Percentiles rank a stretch among this genome's conserved stretches.
phyloP scores from a whole-genome alignment of 352 stramenopile genomes.

The Aphanomyces cochlioides region DNA sequence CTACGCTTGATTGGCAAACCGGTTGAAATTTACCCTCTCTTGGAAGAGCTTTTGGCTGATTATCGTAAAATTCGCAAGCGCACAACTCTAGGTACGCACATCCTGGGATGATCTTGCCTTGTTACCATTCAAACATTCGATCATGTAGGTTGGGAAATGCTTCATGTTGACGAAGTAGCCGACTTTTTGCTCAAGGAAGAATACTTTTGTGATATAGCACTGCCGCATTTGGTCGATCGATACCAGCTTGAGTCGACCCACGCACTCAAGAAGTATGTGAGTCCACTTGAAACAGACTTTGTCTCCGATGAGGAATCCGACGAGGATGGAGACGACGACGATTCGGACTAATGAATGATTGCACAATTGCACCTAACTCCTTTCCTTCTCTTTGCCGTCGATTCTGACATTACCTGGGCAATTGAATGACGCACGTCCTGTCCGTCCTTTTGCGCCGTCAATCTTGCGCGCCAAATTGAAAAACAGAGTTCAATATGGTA shows the following conservation, averaged over 20 bases:
- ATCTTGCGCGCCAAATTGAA: background rate
- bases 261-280: conserved; percentile 56
- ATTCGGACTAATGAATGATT: conserved; percentile 15
- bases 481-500: background rate
- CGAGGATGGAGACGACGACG: conserved; percentile 31
- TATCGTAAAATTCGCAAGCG: conserved; percentile 92
- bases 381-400: no score
- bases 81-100: conserved; percentile 56
- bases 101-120: background rate
- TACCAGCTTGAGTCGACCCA: conserved; percentile 79
- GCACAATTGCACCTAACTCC: background rate
- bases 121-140: no score
- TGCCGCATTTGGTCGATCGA: conserved; percentile 89
- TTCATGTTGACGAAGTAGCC: conserved; percentile 95
- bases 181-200: conserved; percentile 91
- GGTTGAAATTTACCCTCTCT: conserved; percentile 88
- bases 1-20: conserved; percentile 92
- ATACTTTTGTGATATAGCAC: conserved; percentile 90
- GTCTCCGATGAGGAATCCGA: conserved; percentile 30
- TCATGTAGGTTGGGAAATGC: conserved; percentile 85
- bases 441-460: background rate
- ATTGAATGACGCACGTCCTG: no score
- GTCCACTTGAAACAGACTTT: conserved; percentile 72
- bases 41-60: conserved; percentile 96
- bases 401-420: no score